Evolutionary conservation across 2,329 filamentous ascomycete genomes (phyloP).

Genomic region (Colletotrichum tanaceti): DNA sequence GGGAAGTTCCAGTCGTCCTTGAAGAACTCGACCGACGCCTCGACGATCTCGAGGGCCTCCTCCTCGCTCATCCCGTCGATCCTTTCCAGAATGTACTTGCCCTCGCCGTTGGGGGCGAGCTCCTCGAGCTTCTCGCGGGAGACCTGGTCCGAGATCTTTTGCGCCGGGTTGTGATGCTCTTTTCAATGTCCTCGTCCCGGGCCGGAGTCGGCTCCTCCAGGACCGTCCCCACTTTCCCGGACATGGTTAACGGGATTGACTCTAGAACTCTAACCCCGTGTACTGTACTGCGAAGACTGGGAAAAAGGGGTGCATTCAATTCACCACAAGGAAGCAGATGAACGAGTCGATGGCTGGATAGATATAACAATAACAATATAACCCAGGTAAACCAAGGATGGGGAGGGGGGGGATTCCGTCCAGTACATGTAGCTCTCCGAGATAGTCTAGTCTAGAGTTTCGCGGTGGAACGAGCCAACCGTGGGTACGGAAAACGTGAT

Average conservation of each 20-base stretch:
- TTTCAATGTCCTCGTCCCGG: slow-evolving; percentile 28
- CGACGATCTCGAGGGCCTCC: slow-evolving; percentile 54
- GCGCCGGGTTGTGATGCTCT: slow-evolving; percentile 27
- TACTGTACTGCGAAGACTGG: background rate
- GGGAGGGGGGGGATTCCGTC: too few species aligned
- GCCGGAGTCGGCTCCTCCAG: slow-evolving; percentile 18
- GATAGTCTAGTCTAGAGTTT: slow-evolving; percentile 20
- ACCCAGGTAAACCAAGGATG: too few species aligned
- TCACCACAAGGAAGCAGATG: background rate
- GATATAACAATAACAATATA: too few species aligned
- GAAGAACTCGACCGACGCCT: slow-evolving; percentile 53
- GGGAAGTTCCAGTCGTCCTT: slow-evolving; percentile 59
- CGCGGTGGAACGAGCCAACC: too few species aligned
- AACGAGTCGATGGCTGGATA: background rate
- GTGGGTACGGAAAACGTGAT: too few species aligned
- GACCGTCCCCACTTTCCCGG: slow-evolving; percentile 36
- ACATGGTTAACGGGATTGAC: slow-evolving; percentile 22
- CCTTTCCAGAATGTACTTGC: slow-evolving; percentile 55
- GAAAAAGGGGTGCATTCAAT: background rate
- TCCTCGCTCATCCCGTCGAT: slow-evolving; percentile 57
- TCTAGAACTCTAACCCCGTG: background rate
- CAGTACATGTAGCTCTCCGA: slow-evolving; percentile 31
- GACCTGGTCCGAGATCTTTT: slow-evolving; percentile 51
- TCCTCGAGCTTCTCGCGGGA: slow-evolving; percentile 53
- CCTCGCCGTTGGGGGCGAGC: slow-evolving; percentile 57